These are phyloP conservation scores for Chlorella sp. DNA, from an alignment of 139 green algal genomes.

Conservation along the genomic window DNA sequence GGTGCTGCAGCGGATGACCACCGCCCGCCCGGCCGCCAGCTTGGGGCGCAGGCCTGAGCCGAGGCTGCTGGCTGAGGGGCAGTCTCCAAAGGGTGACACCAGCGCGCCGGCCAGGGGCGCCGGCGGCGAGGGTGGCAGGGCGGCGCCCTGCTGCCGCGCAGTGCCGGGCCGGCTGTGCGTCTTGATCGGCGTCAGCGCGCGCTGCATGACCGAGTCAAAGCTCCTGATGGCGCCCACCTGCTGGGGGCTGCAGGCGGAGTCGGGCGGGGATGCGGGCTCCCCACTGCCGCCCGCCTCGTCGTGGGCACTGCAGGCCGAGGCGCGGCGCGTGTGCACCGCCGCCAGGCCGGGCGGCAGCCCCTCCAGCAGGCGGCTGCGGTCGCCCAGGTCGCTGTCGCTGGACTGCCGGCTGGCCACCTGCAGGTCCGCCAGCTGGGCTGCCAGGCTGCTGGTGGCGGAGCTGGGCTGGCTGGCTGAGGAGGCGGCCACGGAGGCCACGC, in stretches of 20 bases:
- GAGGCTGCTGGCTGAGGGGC: background rate
- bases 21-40: conserved; percentile 5
- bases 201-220: conserved; percentile 9
- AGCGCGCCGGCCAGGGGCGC: background rate
- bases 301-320: background rate
- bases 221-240: background rate
- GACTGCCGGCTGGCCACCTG: conserved; percentile 17
- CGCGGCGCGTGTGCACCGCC: background rate
- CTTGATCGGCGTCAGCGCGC: conserved; percentile 30
- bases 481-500: background rate
- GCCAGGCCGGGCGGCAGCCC: background rate
- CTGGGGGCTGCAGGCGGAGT: background rate
- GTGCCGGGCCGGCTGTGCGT: background rate
- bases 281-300: background rate
- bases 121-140: background rate
- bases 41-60: conserved; percentile 10
- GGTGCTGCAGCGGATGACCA: background rate
- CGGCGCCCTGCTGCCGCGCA: background rate
- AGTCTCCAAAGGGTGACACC: background rate
- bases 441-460: conserved; percentile 28
- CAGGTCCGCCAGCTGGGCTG: conserved; percentile 22
- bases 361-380: background rate
- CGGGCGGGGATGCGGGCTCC: background rate
- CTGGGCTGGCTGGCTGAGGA: conserved; percentile 29
- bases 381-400: conserved; percentile 3